These are phyloP conservation scores for Neoascochyta sp. DNA, from an alignment of 2,329 filamentous ascomycete genomes.

Conservation along the genomic window DNA sequence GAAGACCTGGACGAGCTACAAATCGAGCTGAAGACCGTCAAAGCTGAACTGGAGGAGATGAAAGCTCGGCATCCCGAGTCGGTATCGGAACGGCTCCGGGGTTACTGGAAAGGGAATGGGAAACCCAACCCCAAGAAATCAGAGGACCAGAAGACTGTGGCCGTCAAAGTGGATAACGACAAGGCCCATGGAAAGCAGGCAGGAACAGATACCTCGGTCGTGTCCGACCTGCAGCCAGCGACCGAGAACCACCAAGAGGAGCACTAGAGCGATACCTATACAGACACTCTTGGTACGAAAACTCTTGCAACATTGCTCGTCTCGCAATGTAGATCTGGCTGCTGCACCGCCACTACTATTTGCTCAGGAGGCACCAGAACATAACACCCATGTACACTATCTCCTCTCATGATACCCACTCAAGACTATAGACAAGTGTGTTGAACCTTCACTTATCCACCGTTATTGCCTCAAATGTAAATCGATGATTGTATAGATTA, in stretches of 20 bases:
- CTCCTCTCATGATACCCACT: slow-evolving; percentile 38
- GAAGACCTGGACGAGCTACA: slow-evolving; percentile 58
- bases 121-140: slow-evolving; percentile 19
- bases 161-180: slow-evolving; percentile 7
- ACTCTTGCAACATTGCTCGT: not conserved
- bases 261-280: not conserved
- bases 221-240: not conserved
- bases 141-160: slow-evolving; percentile 9
- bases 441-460: too few species aligned
- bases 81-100: slow-evolving; percentile 23
- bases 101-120: slow-evolving; percentile 26
- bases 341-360: not conserved
- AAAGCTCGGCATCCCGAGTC: slow-evolving; percentile 35
- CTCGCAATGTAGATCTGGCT: not conserved
- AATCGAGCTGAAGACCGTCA: slow-evolving; percentile 40
- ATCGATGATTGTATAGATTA: too few species aligned
- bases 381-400: slow-evolving; percentile 5
- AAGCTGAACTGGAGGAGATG: slow-evolving; percentile 41
- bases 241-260: not conserved
- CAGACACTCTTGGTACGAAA: not conserved
- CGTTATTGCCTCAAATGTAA: too few species aligned
- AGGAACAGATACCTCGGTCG: slow-evolving; percentile 3
- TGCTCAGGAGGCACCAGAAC: not conserved
- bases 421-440: slow-evolving; percentile 3
- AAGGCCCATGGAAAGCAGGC: slow-evolving; percentile 5